Percentiles rank a stretch among this genome's conserved stretches.
Evolutionary conservation across 208 protist species (phyloP).

Genomic region (Novymonas esmeraldas): DNA sequence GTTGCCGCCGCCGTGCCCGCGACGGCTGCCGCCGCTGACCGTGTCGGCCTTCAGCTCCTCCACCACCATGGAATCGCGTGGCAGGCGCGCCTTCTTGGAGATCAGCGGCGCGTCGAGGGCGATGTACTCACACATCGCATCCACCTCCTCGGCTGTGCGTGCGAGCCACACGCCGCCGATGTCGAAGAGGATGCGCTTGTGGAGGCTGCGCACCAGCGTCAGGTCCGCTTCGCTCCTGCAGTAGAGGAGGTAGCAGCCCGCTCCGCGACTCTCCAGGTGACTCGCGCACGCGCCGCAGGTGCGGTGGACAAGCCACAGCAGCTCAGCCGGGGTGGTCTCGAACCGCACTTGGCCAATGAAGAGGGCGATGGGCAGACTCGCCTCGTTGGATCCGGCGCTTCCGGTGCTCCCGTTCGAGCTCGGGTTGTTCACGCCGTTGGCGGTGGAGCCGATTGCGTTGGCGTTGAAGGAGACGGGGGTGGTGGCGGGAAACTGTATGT

Average conservation of each 20-base stretch:
- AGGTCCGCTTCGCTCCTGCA: conserved; percentile 66
- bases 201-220: conserved; percentile 62
- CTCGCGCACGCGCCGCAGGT: conserved; percentile 57
- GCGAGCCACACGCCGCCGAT: conserved; percentile 82
- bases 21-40: conserved; percentile 5
- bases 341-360: conserved; percentile 90
- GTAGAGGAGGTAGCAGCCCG: conserved; percentile 81
- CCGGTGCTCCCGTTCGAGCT: conserved; percentile 11
- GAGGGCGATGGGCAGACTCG: conserved; percentile 38
- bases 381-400: conserved; percentile 11
- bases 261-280: conserved; percentile 70
- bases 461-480: conserved; percentile 23
- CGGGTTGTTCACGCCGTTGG: conserved; percentile 1
- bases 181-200: conserved; percentile 87
- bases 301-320: conserved; percentile 81
- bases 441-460: conserved; percentile 5
- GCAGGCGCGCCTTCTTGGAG: conserved; percentile 65
- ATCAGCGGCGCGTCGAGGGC: conserved; percentile 60
- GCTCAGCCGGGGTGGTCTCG: conserved; percentile 74
- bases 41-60: conserved; percentile 75
- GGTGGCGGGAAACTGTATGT: conserved; percentile 62
- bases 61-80: conserved; percentile 81
- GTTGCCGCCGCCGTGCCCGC: conserved; percentile 16
- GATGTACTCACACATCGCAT: conserved; percentile 82
- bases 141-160: conserved; percentile 64